A percentile compares a stretch with the other conserved stretches of the same genome.
These are phyloP conservation scores for Metarhizium anisopliae DNA, from an alignment of 2,329 filamentous ascomycete species.

Conservation along the genomic window DNA sequence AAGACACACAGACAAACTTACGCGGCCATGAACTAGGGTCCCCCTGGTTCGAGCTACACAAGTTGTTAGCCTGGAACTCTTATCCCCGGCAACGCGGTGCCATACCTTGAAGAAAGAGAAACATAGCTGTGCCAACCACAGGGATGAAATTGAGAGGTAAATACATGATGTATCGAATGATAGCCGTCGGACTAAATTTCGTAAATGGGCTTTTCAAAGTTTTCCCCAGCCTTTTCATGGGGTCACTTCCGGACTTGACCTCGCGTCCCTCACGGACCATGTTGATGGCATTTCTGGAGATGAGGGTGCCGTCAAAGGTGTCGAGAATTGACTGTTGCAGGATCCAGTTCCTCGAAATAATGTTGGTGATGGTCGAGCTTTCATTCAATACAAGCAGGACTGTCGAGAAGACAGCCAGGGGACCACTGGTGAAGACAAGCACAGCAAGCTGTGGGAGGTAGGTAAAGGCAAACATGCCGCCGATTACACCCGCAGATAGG, in stretches of 20 bases:
- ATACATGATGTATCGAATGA: constrained; percentile 76
- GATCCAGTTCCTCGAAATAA: constrained; percentile 59
- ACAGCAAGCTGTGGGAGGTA: constrained; percentile 79
- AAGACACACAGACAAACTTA: constrained; percentile 23
- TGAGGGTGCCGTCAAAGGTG: constrained; percentile 71
- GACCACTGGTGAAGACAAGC: constrained; percentile 77
- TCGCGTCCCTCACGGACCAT: constrained; percentile 70
- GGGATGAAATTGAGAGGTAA: constrained; percentile 91
- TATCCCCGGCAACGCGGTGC: not conserved
- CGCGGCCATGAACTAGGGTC: constrained; percentile 41
- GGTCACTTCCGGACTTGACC: constrained; percentile 52
- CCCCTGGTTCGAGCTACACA: constrained; percentile 37
- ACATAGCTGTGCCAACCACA: constrained; percentile 73
- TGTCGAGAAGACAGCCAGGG: constrained; percentile 65
- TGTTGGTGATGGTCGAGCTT: constrained; percentile 48
- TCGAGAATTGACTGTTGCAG: constrained; percentile 77
- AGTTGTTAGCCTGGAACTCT: not conserved
- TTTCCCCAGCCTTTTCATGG: constrained; percentile 48
- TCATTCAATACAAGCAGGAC: constrained; percentile 58
- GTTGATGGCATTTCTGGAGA: constrained; percentile 39
- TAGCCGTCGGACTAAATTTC: constrained; percentile 47
- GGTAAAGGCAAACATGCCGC: constrained; percentile 78
- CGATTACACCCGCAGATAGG: constrained; percentile 63
- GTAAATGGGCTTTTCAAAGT: constrained; percentile 49
- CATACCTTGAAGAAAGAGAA: constrained; percentile 66